Percentiles rank a stretch among this genome's conserved stretches.
Conservation (phyloP, 1,139 yeast species). For the Pichia sp. region DNA sequence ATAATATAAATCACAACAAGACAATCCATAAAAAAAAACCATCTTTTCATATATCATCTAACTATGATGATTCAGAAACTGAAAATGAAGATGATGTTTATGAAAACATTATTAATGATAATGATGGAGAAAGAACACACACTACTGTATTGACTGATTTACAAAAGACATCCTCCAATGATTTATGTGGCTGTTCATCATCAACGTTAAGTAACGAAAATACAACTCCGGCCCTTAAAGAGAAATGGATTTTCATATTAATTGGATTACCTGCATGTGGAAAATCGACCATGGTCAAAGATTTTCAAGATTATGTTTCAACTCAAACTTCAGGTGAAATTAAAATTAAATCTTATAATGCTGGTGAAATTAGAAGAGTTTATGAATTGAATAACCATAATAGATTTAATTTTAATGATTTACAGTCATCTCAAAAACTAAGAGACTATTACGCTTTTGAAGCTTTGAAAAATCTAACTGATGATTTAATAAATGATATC, state of each 20-base stretch:
- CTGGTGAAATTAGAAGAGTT: slow-evolving; percentile 47
- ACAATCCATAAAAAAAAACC: not conserved
- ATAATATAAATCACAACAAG: not conserved
- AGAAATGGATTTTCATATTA: slow-evolving; percentile 42
- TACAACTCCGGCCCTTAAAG: not conserved
- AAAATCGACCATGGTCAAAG: slow-evolving; percentile 56
- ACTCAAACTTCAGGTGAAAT: slow-evolving; percentile 28
- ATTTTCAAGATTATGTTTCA: slow-evolving; percentile 38
- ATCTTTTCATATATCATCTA: slow-evolving; percentile 2
- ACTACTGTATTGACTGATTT: not conserved
- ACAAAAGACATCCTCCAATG: not conserved
- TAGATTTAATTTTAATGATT: slow-evolving; percentile 42
- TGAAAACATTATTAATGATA: not conserved
- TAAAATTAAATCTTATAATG: slow-evolving; percentile 41
- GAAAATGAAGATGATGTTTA: slow-evolving; percentile 2
- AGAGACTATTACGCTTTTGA: slow-evolving; percentile 57
- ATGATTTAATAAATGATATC: slow-evolving; percentile 37
- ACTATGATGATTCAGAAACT: slow-evolving; percentile 6
- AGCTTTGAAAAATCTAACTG: slow-evolving; percentile 45
- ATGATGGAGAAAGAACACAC: too few relatives aligned
- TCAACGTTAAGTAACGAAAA: not conserved
- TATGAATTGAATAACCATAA: slow-evolving; percentile 18
- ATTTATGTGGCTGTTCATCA: slow-evolving; percentile 1
- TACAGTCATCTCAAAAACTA: slow-evolving; percentile 28
- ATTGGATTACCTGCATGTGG: slow-evolving; percentile 73